Conservation (phyloP, 1,284 basidiomycete genomes). For the Marasmius fiardii region DNA sequence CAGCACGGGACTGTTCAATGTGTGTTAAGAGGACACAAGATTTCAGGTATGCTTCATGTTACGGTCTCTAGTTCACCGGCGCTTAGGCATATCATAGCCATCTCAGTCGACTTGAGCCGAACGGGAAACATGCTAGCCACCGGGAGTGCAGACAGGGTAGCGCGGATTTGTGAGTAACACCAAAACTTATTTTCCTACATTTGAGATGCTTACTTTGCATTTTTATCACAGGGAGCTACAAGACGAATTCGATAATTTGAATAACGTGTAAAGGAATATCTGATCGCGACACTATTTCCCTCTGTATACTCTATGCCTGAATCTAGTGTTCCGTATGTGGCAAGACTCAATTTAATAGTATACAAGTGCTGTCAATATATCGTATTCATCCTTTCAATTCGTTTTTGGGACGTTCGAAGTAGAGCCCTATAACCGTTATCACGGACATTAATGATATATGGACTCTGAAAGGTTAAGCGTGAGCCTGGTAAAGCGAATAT, state of each 20-base stretch:
- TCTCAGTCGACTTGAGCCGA: slow-evolving; percentile 80
- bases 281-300: neutral
- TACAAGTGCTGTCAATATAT: too few relatives aligned
- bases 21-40: slow-evolving; percentile 89
- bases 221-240: neutral
- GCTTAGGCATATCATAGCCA: slow-evolving; percentile 45
- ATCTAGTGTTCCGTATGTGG: neutral
- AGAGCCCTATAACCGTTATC: too few relatives aligned
- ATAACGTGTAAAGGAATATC: neutral
- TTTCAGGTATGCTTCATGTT: slow-evolving; percentile 51
- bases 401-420: too few relatives aligned
- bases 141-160: slow-evolving; percentile 85
- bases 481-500: too few relatives aligned
- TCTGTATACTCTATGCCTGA: neutral
- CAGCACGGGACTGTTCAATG: slow-evolving; percentile 73
- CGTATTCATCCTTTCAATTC: too few relatives aligned
- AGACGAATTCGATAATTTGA: neutral
- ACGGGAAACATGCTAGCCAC: slow-evolving; percentile 77
- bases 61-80: slow-evolving; percentile 3
- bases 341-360: too few relatives aligned
- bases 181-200: neutral
- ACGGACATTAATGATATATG: too few relatives aligned
- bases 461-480: too few relatives aligned
- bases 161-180: slow-evolving; percentile 73
- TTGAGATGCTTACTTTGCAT: neutral